These are phyloP conservation scores for Isatis tinctoria DNA, from an alignment of 345 rosid species.

Conservation along the genomic window DNA sequence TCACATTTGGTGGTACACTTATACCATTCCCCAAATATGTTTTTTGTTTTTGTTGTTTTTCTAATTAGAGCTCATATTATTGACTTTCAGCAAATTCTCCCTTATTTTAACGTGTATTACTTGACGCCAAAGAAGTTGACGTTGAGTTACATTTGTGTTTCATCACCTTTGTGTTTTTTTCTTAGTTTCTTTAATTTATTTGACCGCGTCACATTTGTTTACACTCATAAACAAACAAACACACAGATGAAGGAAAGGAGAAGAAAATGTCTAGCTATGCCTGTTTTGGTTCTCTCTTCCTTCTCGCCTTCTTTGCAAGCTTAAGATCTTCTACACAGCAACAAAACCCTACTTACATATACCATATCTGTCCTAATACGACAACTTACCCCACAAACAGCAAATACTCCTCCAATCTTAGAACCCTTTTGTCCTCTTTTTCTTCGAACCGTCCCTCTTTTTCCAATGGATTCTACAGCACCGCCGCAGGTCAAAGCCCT, in stretches of 20 bases:
- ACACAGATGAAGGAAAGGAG: not conserved
- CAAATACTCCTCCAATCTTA: constrained; percentile 4
- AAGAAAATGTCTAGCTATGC: not conserved
- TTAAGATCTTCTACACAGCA: constrained; percentile 6
- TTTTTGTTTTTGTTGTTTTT: no score
- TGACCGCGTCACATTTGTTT: no score
- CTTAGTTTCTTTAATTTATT: no score
- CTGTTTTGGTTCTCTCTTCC: not conserved
- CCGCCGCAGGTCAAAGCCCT: constrained; percentile 14
- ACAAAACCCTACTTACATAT: not conserved
- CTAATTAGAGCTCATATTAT: no score
- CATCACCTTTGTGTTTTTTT: no score
- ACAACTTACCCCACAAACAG: constrained; percentile 29
- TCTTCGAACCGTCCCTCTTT: not conserved
- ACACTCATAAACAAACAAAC: not conserved
- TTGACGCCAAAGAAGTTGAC: no score
- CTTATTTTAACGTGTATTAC: no score
- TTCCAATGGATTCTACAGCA: constrained; percentile 33
- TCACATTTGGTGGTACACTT: no score
- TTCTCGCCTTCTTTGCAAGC: not conserved
- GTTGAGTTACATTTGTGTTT: no score
- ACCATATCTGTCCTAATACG: not conserved
- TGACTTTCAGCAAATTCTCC: no score
- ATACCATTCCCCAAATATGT: no score
- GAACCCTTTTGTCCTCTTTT: not conserved